These are phyloP conservation scores for Microascus cirrosus DNA, from an alignment of 2,329 filamentous ascomycete species.

Conservation along the genomic window DNA sequence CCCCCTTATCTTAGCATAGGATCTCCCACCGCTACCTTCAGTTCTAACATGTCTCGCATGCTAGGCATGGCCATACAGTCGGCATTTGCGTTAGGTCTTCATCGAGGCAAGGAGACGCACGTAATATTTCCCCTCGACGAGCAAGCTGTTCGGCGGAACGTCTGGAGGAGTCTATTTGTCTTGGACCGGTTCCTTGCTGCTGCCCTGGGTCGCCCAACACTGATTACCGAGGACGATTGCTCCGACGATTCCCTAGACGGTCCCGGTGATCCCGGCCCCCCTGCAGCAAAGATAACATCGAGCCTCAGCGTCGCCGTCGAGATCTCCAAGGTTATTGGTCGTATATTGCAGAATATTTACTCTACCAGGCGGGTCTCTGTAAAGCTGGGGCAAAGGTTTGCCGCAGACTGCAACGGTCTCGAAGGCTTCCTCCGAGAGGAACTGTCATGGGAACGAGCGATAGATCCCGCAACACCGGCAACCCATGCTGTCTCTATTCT, in stretches of 20 bases:
- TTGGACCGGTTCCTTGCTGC: constrained; percentile 53
- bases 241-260: constrained; percentile 32
- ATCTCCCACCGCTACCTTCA: neutral
- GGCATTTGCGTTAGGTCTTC: constrained; percentile 50
- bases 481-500: constrained; percentile 46
- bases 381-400: constrained; percentile 44
- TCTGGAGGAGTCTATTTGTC: constrained; percentile 55
- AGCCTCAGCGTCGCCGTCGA: constrained; percentile 45
- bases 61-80: constrained; percentile 52
- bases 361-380: constrained; percentile 47
- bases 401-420: constrained; percentile 33
- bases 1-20: neutral
- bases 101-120: constrained; percentile 45
- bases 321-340: constrained; percentile 45
- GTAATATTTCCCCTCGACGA: constrained; percentile 36
- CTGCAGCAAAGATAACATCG: neutral
- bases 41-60: neutral
- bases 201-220: constrained; percentile 49
- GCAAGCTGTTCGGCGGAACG: constrained; percentile 36
- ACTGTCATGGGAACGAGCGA: neutral
- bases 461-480: neutral
- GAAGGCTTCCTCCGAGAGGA: constrained; percentile 11
- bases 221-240: constrained; percentile 52
- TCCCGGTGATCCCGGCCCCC: constrained; percentile 6
- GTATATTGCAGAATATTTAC: constrained; percentile 49